Evolutionary conservation across 2,329 filamentous ascomycete species (phyloP).

Genomic region (Cladosporium sp.): DNA sequence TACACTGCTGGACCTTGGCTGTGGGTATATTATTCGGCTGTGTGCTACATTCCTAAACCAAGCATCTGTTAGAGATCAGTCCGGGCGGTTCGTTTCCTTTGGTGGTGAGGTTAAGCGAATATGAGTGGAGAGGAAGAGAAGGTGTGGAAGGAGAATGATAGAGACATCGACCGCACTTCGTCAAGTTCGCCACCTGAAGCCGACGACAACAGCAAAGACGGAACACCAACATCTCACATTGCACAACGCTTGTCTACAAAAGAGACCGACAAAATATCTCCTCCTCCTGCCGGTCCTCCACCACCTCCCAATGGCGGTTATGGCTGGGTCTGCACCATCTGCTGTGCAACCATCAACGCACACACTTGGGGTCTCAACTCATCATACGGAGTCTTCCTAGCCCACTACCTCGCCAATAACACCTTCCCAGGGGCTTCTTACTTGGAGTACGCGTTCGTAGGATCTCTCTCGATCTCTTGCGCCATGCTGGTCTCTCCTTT

Average conservation of each 20-base stretch:
- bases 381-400: slow-evolving; percentile 68
- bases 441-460: slow-evolving; percentile 73
- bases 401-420: slow-evolving; percentile 65
- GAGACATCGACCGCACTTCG: slow-evolving; percentile 9
- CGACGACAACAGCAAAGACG: not conserved
- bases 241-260: not conserved
- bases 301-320: slow-evolving; percentile 52
- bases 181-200: not conserved
- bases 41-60: no score
- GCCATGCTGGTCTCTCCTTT: slow-evolving; percentile 66
- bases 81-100: no score
- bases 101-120: not conserved
- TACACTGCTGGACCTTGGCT: no score
- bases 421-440: slow-evolving; percentile 60
- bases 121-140: slow-evolving; percentile 24
- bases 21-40: no score
- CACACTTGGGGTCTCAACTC: slow-evolving; percentile 43
- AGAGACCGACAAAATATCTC: not conserved
- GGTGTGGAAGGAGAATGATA: slow-evolving; percentile 54
- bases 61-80: no score
- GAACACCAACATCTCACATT: not conserved
- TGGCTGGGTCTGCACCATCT: slow-evolving; percentile 52
- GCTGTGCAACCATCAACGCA: slow-evolving; percentile 41
- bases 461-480: slow-evolving; percentile 62
- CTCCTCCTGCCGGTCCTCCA: not conserved